Base-by-base conservation (phyloP, 192 early-diverging fungal genomes). In the Coemansia sp. region DNA sequence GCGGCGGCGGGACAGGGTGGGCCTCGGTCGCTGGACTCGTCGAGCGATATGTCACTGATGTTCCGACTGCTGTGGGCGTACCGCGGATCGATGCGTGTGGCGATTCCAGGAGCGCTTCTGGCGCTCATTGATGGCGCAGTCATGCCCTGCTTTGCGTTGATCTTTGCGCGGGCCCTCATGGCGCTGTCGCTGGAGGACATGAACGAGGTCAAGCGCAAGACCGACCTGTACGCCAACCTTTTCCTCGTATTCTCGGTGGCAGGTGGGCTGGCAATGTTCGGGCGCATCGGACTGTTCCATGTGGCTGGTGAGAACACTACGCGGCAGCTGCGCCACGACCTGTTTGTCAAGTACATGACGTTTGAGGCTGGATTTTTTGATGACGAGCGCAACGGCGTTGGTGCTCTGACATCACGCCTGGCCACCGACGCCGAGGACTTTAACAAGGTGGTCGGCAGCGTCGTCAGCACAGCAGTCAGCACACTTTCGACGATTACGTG, bases 291-390 rank as follows among this genome's bases (percentile, higher is more conserved):
- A 9, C 48, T 83, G 35, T 90, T 90, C 65, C 81, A 72, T 26
- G 68, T 86, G 57, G 72, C 74, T 3, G 86, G 87, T 46, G 89
- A 91, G 61, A 74, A 67, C 46, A 74, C 90, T 37, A 89, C 88
- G 6, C 68, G 81, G 36, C 74, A 83, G 37, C 65, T 88, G 29
- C 85, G 92, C 19, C 77, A 82, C 34, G 60, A 74, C 67, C 58
- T 80, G 27, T 94, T 92, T 82, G 53, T 71, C 53, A 67, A 87
- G 41, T 83, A 89, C 29, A 57, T 93, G 54, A 44, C 81, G 17
- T 90, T 92, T 62, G 88, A 91, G 32, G 81, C 90, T 15, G 87
- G 67, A 0, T 94, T 81, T 65, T 93, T 87, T 66, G 92, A 94
- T 70, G 68, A 83, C 14, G 85, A 88, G 41, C 41, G 67, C 17